Evolutionary conservation across 1,139 yeast genomes (phyloP).

Genomic region (Saccharomyces hybrid): DNA sequence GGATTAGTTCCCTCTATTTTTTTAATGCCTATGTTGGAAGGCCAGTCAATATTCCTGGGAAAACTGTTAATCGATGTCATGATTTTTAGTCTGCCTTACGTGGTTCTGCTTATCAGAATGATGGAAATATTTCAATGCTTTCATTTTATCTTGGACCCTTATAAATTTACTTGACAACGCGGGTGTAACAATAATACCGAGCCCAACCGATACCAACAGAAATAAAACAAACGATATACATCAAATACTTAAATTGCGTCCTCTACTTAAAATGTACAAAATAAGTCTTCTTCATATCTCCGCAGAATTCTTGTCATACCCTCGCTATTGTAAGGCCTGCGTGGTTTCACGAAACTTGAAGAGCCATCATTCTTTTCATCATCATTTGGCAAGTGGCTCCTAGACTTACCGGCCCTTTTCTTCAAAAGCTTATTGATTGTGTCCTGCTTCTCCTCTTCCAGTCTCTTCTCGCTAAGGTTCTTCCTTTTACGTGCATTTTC

Average conservation of each 20-base stretch:
- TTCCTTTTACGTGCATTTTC: constrained; percentile 86
- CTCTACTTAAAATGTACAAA: constrained; percentile 9
- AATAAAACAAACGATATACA: not conserved
- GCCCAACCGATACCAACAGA: not conserved
- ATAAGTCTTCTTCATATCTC: constrained; percentile 11
- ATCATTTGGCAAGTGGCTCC: constrained; percentile 39
- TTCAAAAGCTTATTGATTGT: constrained; percentile 78
- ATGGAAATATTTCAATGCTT: not conserved
- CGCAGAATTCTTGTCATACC: constrained; percentile 25
- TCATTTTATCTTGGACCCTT: not conserved
- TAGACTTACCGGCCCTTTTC: constrained; percentile 67
- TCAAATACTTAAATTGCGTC: not conserved
- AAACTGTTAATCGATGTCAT: not conserved
- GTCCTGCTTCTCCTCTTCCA: constrained; percentile 89
- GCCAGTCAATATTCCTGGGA: constrained; percentile 5
- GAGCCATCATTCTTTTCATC: constrained; percentile 33
- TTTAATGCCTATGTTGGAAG: constrained; percentile 7
- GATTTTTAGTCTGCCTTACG: not conserved
- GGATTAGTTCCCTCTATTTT: constrained; percentile 4
- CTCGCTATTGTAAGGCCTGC: constrained; percentile 22
- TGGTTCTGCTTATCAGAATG: not conserved
- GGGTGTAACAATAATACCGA: not conserved
- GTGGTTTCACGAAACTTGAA: constrained; percentile 30
- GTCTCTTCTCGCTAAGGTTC: constrained; percentile 70
- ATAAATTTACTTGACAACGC: not conserved